A percentile compares a stretch with the other conserved stretches of the same genome.
phyloP scores from a whole-genome alignment of 768 basidiomycete species.

The Mrakia gelida region DNA sequence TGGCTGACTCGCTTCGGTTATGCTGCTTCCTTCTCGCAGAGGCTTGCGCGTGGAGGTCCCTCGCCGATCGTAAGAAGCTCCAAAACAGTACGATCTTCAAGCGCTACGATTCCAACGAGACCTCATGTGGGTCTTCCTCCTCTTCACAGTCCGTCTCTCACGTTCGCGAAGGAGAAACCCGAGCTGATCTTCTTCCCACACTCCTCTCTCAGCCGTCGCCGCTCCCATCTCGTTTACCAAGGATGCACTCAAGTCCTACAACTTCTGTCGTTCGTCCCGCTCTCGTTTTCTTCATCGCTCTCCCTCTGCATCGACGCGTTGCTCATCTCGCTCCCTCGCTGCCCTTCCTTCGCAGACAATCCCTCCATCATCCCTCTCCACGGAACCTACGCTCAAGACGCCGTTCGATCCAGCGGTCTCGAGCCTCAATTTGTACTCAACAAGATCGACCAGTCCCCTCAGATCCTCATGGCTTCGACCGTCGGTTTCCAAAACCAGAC shows the following conservation, averaged over 20 bases:
- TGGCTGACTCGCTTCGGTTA: no score
- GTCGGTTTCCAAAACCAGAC: neutral
- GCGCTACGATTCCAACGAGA: no score
- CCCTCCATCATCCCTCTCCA: neutral
- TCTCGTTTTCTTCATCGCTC: no score
- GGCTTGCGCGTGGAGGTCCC: neutral
- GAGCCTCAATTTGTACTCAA: neutral
- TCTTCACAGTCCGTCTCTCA: no score
- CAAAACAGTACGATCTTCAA: no score
- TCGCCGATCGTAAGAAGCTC: no score
- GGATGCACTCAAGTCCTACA: neutral
- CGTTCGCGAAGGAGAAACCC: no score
- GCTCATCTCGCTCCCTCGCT: neutral
- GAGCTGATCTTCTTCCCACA: neutral
- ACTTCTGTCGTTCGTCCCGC: constrained; percentile 29
- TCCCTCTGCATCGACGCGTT: no score
- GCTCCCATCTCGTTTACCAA: constrained; percentile 2
- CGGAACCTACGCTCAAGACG: neutral
- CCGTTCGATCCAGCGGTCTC: neutral
- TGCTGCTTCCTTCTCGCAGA: neutral
- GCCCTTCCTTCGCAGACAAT: neutral
- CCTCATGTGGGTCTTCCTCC: no score
- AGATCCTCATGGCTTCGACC: neutral
- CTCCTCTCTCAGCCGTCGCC: neutral
- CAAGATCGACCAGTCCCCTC: neutral